Percentiles rank a stretch among this genome's conserved stretches.
These are phyloP conservation scores for Trichoderma arundinaceum DNA, from an alignment of 2,329 filamentous ascomycete genomes.

Conservation along the genomic window DNA sequence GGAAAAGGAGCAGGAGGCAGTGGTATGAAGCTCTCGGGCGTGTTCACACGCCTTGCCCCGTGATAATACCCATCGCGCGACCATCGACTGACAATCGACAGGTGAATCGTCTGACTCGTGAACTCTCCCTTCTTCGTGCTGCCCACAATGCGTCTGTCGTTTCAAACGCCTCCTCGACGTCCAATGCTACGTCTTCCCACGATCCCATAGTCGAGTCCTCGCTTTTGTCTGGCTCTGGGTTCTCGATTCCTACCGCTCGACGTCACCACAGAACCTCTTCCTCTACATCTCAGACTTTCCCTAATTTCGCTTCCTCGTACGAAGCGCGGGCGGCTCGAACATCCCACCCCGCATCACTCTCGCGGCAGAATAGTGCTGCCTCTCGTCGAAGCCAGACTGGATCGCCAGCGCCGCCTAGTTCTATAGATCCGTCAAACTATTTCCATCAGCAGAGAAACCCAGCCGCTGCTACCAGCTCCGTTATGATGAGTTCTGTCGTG, in stretches of 20 bases:
- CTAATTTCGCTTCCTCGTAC: slow-evolving; percentile 46
- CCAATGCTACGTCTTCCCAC: slow-evolving; percentile 57
- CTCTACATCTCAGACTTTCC: slow-evolving; percentile 58
- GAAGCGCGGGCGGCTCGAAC: slow-evolving; percentile 53
- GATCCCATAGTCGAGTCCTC: slow-evolving; percentile 57
- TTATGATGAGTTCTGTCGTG: slow-evolving; percentile 47
- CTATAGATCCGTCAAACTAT: slow-evolving; percentile 53
- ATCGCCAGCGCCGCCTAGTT: slow-evolving; percentile 54
- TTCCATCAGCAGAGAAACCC: slow-evolving; percentile 56
- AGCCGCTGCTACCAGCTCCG: slow-evolving; percentile 40
- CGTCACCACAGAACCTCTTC: slow-evolving; percentile 65
- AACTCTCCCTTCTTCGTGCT: slow-evolving; percentile 80
- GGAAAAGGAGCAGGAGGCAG: slow-evolving; percentile 93
- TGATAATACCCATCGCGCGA: neutral
- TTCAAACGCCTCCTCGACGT: slow-evolving; percentile 68
- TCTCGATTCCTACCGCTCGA: slow-evolving; percentile 61
- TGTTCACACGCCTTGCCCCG: too few species aligned
- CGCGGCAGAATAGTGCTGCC: slow-evolving; percentile 61
- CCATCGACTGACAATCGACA: slow-evolving; percentile 44
- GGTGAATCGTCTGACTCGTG: slow-evolving; percentile 92
- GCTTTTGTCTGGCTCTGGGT: slow-evolving; percentile 62
- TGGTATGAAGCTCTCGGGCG: slow-evolving; percentile 61
- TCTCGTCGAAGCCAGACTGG: slow-evolving; percentile 59
- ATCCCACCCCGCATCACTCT: slow-evolving; percentile 52
- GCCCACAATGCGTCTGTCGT: slow-evolving; percentile 70